Percentiles rank a stretch among this genome's conserved stretches.
phyloP scores from a whole-genome alignment of 768 basidiomycete genomes.

The Thelephora ganbajun region DNA sequence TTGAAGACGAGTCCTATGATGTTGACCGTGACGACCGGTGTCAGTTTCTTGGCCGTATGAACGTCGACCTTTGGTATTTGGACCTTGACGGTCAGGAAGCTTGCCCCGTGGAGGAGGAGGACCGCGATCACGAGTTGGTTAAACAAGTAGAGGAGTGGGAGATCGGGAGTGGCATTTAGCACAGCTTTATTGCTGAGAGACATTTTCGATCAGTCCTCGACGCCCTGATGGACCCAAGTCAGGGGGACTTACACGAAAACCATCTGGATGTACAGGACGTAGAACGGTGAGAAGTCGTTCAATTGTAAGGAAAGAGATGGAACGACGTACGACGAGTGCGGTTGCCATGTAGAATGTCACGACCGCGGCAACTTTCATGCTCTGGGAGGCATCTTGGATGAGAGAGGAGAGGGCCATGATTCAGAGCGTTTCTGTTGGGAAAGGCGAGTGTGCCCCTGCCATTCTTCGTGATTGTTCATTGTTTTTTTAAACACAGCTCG shows the following conservation, averaged over 20 bases:
- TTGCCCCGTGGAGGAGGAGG: slow-evolving; percentile 40
- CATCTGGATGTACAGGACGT: slow-evolving; percentile 22
- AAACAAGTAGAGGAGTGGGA: slow-evolving; percentile 56
- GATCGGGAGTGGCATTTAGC: slow-evolving; percentile 46
- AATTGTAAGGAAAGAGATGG: slow-evolving; percentile 2
- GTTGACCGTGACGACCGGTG: slow-evolving; percentile 53
- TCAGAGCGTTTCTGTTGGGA: background rate
- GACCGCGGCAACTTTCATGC: slow-evolving; percentile 48
- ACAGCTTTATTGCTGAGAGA: slow-evolving; percentile 62
- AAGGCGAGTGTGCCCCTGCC: background rate
- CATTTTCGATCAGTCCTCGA: slow-evolving; percentile 1
- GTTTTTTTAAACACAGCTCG: background rate
- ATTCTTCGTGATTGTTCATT: background rate
- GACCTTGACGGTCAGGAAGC: slow-evolving; percentile 31
- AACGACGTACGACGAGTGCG: slow-evolving; percentile 49
- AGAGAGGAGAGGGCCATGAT: background rate
- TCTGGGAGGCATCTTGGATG: slow-evolving; percentile 17
- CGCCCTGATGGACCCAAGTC: background rate
- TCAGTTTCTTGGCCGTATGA: slow-evolving; percentile 38
- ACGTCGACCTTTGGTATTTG: slow-evolving; percentile 45
- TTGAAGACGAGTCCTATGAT: slow-evolving; percentile 70
- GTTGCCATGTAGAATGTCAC: slow-evolving; percentile 69
- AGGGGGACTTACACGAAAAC: slow-evolving; percentile 28
- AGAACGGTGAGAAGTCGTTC: background rate
- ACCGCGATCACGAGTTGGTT: slow-evolving; percentile 60